Evolutionary conservation across 257 asterid species (phyloP).

Genomic region (Gentiana macrophylla): DNA sequence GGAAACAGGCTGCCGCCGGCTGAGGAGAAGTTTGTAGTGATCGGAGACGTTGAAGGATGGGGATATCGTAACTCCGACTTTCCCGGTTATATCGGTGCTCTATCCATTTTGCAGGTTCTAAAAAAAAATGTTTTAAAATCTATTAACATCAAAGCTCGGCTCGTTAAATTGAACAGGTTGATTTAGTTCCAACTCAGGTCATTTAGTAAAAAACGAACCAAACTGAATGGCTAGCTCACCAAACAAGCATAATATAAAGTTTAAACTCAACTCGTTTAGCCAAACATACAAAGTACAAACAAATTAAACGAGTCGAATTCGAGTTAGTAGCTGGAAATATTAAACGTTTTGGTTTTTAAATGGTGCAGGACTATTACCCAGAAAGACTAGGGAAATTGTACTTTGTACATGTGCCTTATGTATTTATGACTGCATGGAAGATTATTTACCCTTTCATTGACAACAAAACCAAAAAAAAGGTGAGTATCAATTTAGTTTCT

Average conservation of each 20-base stretch:
- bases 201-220: no score
- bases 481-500: background rate
- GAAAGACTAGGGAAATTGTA: constrained; percentile 66
- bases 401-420: constrained; percentile 45
- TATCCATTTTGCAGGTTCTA: constrained; percentile 60
- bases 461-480: constrained; percentile 68
- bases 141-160: no score
- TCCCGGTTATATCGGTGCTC: constrained; percentile 47
- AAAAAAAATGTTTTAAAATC: no score
- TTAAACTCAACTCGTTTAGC: background rate
- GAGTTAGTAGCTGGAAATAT: no score
- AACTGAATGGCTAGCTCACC: no score
- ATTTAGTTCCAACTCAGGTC: background rate
- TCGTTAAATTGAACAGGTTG: no score
- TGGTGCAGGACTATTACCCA: constrained; percentile 62
- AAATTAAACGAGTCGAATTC: background rate
- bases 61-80: constrained; percentile 63
- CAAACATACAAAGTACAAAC: background rate
- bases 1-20: constrained; percentile 42
- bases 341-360: background rate
- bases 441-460: constrained; percentile 66
- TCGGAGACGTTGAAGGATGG: constrained; percentile 64
- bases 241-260: background rate
- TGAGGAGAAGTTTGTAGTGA: constrained; percentile 63
- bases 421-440: constrained; percentile 66